A percentile compares a stretch with the other conserved stretches of the same genome.
Conservation (phyloP, 2,329 filamentous ascomycete genomes). For the Monilinia fructigena region DNA sequence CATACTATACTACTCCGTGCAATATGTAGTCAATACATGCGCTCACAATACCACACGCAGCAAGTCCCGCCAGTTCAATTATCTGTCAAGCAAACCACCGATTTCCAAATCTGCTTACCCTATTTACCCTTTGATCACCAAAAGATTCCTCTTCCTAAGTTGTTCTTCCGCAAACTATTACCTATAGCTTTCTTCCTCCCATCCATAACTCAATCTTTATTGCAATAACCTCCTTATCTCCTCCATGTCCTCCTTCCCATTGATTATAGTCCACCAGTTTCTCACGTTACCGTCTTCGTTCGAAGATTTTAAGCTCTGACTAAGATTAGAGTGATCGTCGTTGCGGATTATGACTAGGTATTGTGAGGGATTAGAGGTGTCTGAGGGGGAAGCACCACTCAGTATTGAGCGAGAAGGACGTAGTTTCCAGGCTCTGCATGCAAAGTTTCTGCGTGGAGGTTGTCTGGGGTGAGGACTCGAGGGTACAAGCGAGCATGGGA, state of each 20-base stretch:
- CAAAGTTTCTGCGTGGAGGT: not conserved
- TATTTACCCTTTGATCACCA: not conserved
- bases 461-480: fast-evolving
- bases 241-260: not conserved
- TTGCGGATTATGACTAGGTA: constrained; percentile 2
- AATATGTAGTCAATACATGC: not conserved
- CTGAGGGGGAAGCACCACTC: not conserved
- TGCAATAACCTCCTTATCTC: not conserved
- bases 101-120: not conserved
- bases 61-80: not conserved
- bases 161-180: not conserved
- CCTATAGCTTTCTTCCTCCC: not conserved
- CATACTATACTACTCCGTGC: not conserved
- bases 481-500: not conserved
- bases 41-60: not conserved
- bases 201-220: not conserved
- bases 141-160: not conserved
- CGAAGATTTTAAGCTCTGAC: not conserved
- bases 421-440: constrained; percentile 7
- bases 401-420: not conserved
- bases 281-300: too few relatives aligned
- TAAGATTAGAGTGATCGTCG: not conserved
- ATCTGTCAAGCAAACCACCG: not conserved
- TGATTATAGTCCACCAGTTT: not conserved
- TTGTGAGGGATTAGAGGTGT: not conserved